Base-by-base conservation (phyloP, 768 basidiomycete genomes). In the Fistulinella prunicolor region DNA sequence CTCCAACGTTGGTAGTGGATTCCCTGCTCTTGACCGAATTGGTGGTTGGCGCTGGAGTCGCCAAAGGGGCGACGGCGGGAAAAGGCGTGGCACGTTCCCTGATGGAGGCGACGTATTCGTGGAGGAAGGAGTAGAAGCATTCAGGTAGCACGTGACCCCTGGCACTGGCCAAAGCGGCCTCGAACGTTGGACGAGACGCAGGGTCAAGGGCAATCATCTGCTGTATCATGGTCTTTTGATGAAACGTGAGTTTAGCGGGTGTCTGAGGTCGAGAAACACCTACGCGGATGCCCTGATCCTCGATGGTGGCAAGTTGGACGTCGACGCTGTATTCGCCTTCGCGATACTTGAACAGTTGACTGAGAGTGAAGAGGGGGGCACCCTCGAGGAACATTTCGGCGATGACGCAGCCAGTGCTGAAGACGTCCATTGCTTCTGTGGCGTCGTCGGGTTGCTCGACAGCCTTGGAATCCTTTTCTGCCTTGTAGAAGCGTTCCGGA, bases 341-440 rank as follows among this genome's bases (percentile, higher is more conserved):
- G 30, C 93, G 72, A 60, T 94, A 99, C 66, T 94, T 93, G 78
- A 90, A 97, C 47, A 99, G 71, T 62, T 97, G 94, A 64, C 91
- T 93, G 41, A 99, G 76, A 1, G 89, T 92, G 72, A 98, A 98
- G 44, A 96, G 75, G 3, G 89, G 89, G 0, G 89, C 85, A 2
- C 96, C 96, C 62, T 99, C 96, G 50, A 94, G 74, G 72, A 96
- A 98, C 53, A 99, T 76, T 67, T 99, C 96, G 1, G 94, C 92
- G 29, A 98, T 80, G 13, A 97, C 94, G 64, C 95, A 97, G 20
- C 96, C 96, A 1, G 80, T 80, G 54, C 93, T 92, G 61, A 98
- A 99, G 42, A 94, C 88, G 64, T 99, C 96, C 96, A 99, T 99
- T 4, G 88, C 79, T 68, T 99, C 93, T 1, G 93, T 94, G 21